Evolutionary conservation across 2,329 filamentous ascomycete genomes (phyloP).

Genomic region (Mycosphaerelloides madeirae): DNA sequence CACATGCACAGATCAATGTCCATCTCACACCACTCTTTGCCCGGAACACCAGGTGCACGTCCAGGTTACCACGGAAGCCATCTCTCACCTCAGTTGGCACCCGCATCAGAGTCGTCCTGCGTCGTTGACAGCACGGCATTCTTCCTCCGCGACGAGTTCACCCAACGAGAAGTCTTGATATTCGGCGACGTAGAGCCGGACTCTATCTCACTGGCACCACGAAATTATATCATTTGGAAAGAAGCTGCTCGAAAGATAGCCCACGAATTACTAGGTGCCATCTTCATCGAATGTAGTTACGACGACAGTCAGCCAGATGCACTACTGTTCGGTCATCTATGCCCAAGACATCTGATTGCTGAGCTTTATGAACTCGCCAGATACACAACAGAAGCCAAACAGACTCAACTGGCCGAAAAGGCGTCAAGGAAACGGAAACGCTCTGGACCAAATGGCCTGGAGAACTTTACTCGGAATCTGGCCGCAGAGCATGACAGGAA

Average conservation of each 20-base stretch:
- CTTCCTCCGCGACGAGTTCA: constrained; percentile 65
- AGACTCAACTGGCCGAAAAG: constrained; percentile 30
- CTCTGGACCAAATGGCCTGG: constrained; percentile 37
- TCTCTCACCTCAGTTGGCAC: constrained; percentile 23
- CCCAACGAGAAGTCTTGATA: constrained; percentile 74
- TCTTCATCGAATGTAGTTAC: constrained; percentile 96
- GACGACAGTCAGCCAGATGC: constrained; percentile 73
- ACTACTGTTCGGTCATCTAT: constrained; percentile 81
- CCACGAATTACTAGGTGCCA: constrained; percentile 64
- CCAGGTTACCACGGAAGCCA: constrained; percentile 26
- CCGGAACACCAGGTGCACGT: constrained; percentile 28
- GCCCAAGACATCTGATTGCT: constrained; percentile 73
- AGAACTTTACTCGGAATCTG: constrained; percentile 21
- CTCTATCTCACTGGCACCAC: constrained; percentile 71
- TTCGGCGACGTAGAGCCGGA: constrained; percentile 97
- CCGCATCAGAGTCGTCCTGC: constrained; percentile 42
- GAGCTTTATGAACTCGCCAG: constrained; percentile 70
- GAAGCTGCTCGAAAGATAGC: constrained; percentile 83
- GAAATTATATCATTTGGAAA: constrained; percentile 78
- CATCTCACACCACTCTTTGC: constrained; percentile 23
- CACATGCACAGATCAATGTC: constrained; percentile 24
- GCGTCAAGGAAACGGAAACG: constrained; percentile 62
- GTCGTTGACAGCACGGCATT: constrained; percentile 88
- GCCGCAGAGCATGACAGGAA: constrained; percentile 27
- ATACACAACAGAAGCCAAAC: constrained; percentile 57